Evolutionary conservation across 2,329 filamentous ascomycete genomes (phyloP), one percentile per base, ranked within the genome.

Genomic region (Exophiala xenobiotica): DNA sequence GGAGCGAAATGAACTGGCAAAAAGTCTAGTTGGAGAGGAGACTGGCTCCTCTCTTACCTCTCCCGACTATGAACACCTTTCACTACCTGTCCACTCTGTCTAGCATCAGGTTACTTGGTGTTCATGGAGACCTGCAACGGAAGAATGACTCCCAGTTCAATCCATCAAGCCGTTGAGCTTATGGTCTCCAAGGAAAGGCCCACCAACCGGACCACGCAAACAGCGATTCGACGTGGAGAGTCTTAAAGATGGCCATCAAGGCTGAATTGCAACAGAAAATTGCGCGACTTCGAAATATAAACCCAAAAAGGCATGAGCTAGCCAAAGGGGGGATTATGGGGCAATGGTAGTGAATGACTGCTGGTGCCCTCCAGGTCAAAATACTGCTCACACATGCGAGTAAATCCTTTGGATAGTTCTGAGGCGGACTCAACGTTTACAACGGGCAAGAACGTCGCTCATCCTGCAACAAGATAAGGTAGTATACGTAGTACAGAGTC

Each of bases 71-170:
- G 29, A 33, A 33, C 29, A 11, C 29, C 9, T 5, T 14, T 5
- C 29, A 14, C 9, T 33, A 12, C 9, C 29, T 33, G 5, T 33
- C 5, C 11, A 5, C 12, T 12, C 29, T 33, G 16, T 14, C 12
- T 11, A 33, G 12, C 12, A 33, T 5, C 4, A 14, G 26, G 6
- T 27, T 12, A 27, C 12, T 27, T 6, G 12, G 12, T 11, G 29
- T 33, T 33, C 29, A 33, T 33, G 29, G 29, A 33, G 29, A 33
- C n/a, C n/a, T n/a, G n/a, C n/a, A n/a, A n/a, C n/a, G n/a, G n/a
- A n/a, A n/a, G n/a, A n/a, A n/a, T n/a, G 29, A 33, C 29, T 33
- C 29, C 29, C 29, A 33, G 29, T 33, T 33, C 29, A 33, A 33
- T 33, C 4, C 29, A 33, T 14, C 29, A 33, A 33, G 29, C 29